Evolutionary conservation across 768 basidiomycete genomes (phyloP).

Genomic region (Suillus sp.): DNA sequence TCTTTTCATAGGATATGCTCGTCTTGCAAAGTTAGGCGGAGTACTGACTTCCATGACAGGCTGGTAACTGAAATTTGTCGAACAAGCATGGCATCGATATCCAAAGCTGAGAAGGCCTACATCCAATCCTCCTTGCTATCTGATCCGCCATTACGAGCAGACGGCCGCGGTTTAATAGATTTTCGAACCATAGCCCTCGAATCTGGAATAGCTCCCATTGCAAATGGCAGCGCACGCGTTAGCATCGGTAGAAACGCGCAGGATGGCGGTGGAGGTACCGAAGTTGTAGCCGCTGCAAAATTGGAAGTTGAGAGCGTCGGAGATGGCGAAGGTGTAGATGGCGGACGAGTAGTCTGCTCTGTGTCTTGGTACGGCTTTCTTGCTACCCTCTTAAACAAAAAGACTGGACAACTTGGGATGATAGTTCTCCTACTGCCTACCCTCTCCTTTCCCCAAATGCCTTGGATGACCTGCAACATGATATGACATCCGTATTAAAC

Average conservation of each 20-base stretch:
- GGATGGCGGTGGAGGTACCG: constrained; percentile 73
- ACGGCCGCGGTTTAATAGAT: constrained; percentile 70
- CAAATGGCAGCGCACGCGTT: constrained; percentile 82
- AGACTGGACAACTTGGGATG: constrained; percentile 31
- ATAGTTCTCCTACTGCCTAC: constrained; percentile 81
- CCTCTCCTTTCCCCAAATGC: constrained; percentile 62
- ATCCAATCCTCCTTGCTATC: constrained; percentile 66
- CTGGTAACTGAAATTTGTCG: background rate
- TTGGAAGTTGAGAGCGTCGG: constrained; percentile 71
- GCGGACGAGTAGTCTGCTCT: constrained; percentile 63
- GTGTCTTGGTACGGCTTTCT: constrained; percentile 72
- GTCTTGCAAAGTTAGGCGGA: background rate
- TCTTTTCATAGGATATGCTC: background rate
- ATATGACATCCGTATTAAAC: constrained; percentile 64
- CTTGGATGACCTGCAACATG: constrained; percentile 77
- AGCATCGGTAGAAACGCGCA: constrained; percentile 62
- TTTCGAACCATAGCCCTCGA: constrained; percentile 73
- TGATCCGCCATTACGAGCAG: constrained; percentile 65
- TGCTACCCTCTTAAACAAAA: background rate
- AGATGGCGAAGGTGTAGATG: constrained; percentile 48
- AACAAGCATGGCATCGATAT: constrained; percentile 40
- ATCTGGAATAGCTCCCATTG: constrained; percentile 76
- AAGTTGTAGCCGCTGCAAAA: constrained; percentile 76
- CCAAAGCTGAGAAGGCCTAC: constrained; percentile 81
- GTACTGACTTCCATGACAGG: background rate